Evolutionary conservation across 148 eudicot genomes (phyloP).

Genomic region (Agrostemma githago): DNA sequence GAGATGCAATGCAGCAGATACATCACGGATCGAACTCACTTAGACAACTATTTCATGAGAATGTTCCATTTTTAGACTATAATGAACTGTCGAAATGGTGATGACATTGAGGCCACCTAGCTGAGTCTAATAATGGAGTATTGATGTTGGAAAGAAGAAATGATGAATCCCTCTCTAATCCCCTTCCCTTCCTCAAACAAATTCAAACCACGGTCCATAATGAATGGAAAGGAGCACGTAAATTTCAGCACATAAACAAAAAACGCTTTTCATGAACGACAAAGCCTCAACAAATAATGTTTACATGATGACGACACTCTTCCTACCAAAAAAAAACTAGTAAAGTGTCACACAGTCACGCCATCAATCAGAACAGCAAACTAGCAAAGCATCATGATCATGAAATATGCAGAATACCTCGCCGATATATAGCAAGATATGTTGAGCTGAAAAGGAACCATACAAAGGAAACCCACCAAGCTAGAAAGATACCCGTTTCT

Average conservation of each 20-base stretch:
- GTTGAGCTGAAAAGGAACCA: conserved; percentile 60
- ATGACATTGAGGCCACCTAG: too few relatives aligned
- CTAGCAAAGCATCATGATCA: conserved; percentile 49
- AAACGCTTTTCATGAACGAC: conserved; percentile 9
- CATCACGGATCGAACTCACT: neutral
- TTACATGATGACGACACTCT: conserved; percentile 28
- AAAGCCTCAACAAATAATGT: conserved; percentile 12
- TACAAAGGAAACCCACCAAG: conserved; percentile 85
- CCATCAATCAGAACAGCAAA: neutral
- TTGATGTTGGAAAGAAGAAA: neutral
- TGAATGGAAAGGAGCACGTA: neutral
- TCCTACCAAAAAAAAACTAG: conserved; percentile 16
- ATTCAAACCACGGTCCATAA: neutral
- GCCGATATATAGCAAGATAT: conserved; percentile 65
- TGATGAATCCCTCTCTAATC: neutral
- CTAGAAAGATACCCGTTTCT: conserved; percentile 64
- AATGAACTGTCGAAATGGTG: too few relatives aligned
- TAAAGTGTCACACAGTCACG: conserved; percentile 6
- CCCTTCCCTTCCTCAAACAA: neutral
- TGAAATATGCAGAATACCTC: conserved; percentile 73
- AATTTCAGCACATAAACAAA: conserved; percentile 14
- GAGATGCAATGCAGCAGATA: neutral
- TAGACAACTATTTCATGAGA: neutral
- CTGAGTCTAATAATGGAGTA: neutral
- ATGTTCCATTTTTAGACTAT: too few relatives aligned